Base-by-base conservation (phyloP, 73 alveolate species). In the Breviolum minutum region DNA sequence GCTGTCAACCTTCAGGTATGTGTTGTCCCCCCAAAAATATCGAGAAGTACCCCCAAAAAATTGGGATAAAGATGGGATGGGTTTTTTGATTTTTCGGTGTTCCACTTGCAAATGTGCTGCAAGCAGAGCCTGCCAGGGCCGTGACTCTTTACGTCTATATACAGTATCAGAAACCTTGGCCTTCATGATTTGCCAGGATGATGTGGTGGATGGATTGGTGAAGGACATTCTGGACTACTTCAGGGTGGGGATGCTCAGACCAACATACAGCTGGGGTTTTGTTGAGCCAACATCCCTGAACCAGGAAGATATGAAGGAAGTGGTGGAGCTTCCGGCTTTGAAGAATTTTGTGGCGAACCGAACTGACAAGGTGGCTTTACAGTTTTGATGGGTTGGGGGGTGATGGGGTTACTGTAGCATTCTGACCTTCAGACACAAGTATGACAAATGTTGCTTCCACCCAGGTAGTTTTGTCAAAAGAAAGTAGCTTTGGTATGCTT, bases 221-320 rank as follows among this genome's bases (percentile, higher is more conserved):
- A 90, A 90, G 24, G 97, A 90, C 84, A 80, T 90, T 63, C 76
- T 90, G 62, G 87, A 69, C 87, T 90, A 90, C 76, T 90, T 90
- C 97, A 22, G 97, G 71, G 97, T 24, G 54, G 3, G 95, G 66
- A 16, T 32, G 70, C 95, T 20, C 70, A 77, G 86, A 7, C 4
- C 10, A 24, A 29, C 10, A 22, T 71, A 1, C 82, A 29, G n/a
- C 0, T 22, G 81, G 81, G 81, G 0, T 71, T n/a, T 8, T 22
- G 19, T 8, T 79, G 1, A 20, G 68, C 68, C 27, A 26, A 8
- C 1, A 12, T 79, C 61, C 79, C 27, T 6, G 19, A 12, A 48
- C 62, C 86, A 90, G 97, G 97, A 90, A 90, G 97, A 90, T 87
- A 71, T 90, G 87, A 90, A 90, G 97, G 87, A 71, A 32, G 66